Conservation (phyloP, 805 yeast genomes). For the Teunomyces atbi region DNA sequence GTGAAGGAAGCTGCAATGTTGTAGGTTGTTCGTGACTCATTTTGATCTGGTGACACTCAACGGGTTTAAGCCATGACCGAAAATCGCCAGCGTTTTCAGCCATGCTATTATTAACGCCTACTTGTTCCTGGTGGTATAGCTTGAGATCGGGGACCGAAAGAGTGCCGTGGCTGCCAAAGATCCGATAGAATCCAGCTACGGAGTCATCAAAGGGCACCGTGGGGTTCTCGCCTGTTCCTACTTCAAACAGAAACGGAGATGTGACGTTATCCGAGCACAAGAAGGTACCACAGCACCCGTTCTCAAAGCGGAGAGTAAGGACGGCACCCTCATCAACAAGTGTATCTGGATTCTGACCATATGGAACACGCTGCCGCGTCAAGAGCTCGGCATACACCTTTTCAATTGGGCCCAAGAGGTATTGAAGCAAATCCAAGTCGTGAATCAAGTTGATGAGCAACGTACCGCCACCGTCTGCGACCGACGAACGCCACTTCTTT, state of each 20-base stretch:
- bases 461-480: conserved; percentile 34
- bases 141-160: conserved; percentile 37
- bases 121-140: conserved; percentile 25
- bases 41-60: conserved; percentile 20
- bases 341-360: conserved; percentile 7
- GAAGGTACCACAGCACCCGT: conserved; percentile 36
- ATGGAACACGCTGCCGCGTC: conserved; percentile 25
- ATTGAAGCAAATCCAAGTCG: conserved; percentile 38
- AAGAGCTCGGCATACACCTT: conserved; percentile 37
- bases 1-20: conserved; percentile 20
- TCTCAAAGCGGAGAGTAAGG: conserved; percentile 28
- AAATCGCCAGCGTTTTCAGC: conserved; percentile 11
- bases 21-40: conserved; percentile 12
- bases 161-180: conserved; percentile 40
- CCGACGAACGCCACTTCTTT: conserved; percentile 33
- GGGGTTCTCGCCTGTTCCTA: conserved; percentile 42
- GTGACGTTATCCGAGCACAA: conserved; percentile 37
- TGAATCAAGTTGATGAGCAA: conserved; percentile 38
- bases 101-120: conserved; percentile 10
- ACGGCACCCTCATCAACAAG: conserved; percentile 41
- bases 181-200: conserved; percentile 32
- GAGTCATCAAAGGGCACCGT: conserved; percentile 29
- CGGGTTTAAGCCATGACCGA: conserved; percentile 29
- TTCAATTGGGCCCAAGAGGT: conserved; percentile 37
- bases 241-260: conserved; percentile 38